Base-by-base conservation (phyloP, 805 yeast species). In the Tetrapisispora nanseiensis region DNA sequence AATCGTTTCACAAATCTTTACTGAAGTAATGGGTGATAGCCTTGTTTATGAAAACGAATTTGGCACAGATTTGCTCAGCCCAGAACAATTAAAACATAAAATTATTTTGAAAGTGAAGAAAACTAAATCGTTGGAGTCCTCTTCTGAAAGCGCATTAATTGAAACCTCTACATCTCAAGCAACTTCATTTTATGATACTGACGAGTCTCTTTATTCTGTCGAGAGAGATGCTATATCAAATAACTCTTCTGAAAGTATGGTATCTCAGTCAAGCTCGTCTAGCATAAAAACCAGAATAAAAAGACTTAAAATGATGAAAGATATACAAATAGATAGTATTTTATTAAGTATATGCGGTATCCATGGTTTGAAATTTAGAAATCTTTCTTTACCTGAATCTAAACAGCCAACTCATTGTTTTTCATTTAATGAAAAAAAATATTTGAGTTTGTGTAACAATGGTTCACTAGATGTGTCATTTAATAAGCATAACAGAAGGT, bases 321-420 rank as follows among this genome's bases (percentile, higher is more conserved):
- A 47, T 15, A 44, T 49, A 12, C 47, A 43, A n/a, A 52, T 55
- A 11, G 40, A 50, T 13, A 52, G 51, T 8, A 52, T 50, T n/a
- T 33, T 62, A 7, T 41, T 59, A 9, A 47, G 47, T 6, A 50
- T 59, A 11, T 57, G 62, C 10, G 53, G 55, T 15, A 57, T 82
- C 5, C 75, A 79, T 47, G 97, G 96, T 0, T 53, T 76, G 22
- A 86, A 81, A 52, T 90, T 82, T 54, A 70, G 84, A 27, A 86
- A 86, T 57, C 86, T 87, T 51, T 80, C 95, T 0, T 64, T 86
- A 22, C 95, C 95, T 0, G 94, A 83, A 51, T 84, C 95, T 0
- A 86, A 87, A 53, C 72, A 84, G 0, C 64, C 60, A 43, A 82
- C 83, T 50, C 97, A 87, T 59, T 78, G 89, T 41, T 92, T 89